Evolutionary conservation across 495 filamentous ascomycete genomes (phyloP), one percentile per base, ranked within the genome.

Genomic region (Aspergillus mulundensis): DNA sequence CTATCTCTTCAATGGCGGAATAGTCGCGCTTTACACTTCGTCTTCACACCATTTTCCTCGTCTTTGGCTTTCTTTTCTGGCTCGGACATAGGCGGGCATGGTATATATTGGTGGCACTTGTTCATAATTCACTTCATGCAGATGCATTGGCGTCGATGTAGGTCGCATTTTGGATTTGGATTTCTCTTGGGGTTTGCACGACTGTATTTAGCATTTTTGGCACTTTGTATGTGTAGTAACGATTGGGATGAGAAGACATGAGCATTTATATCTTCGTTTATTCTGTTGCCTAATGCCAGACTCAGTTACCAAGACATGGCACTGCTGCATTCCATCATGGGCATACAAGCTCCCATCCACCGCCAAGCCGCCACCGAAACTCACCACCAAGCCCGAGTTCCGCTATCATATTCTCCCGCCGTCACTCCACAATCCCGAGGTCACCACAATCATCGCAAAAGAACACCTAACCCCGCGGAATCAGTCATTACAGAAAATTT

Each of bases 1-100:
- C 71, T 6, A 59, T 66, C 39, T 10, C 38, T 1, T 53, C 48
- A 10, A 25, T 38, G 16, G 16, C 15, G 5, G 49, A 43, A 23
- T 43, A 43, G 16, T 16, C 10, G 2, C 32, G 5, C 18, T 7
- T 15, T 21, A 1, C 7, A 15, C 14, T 30, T 32, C n/a, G 18
- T 36, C 18, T 36, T 36, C 2, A 5, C 20, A 30, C n/a, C 15
- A 6, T 20, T 44, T 44, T 44, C 7, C 16, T 20, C 41, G 16
- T 47, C 25, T 32, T 42, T 41, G 8, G 18, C 10, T 39, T 41
- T 21, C 38, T 16, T 38, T 18, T 48, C 24, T 50, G 46, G 46
- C 30, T 24, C 23, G 49, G 50, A 43, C 15, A 53, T 39, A 38
- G 14, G 42, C 11, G 7, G 25, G 23, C 6, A 18, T 16, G 15